Conservation (phyloP, 495 filamentous ascomycete species). For the Stereocaulon alpinum region DNA sequence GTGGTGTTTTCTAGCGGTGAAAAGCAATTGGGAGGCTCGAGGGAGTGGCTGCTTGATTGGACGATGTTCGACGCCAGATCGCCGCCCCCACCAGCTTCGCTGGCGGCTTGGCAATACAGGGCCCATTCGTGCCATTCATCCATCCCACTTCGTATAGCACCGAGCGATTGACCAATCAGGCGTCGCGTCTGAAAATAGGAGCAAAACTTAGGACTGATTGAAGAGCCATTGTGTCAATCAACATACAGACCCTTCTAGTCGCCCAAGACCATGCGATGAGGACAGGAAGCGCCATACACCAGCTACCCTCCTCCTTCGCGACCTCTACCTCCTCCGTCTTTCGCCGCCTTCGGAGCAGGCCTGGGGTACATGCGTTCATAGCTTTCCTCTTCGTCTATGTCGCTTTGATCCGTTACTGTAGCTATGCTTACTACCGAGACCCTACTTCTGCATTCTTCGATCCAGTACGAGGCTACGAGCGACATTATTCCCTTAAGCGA, state of each 20-base stretch:
- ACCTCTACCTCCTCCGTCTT: not conserved
- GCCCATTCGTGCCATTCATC: not conserved
- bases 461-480: constrained; percentile 30
- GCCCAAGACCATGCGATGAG: not conserved
- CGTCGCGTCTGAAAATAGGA: not conserved
- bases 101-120: not conserved
- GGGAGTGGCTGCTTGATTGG: not conserved
- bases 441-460: constrained; percentile 38
- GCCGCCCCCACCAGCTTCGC: constrained; percentile 2
- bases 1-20: constrained; percentile 2
- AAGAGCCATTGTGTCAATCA: not conserved
- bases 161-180: not conserved
- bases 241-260: not conserved
- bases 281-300: not conserved
- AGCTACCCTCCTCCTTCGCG: not conserved
- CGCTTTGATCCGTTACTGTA: constrained; percentile 24
- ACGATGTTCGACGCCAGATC: not conserved
- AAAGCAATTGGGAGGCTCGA: not conserved
- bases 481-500: constrained; percentile 30
- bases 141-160: not conserved
- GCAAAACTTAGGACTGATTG: not conserved
- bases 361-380: constrained; percentile 14
- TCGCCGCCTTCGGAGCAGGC: not conserved
- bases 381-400: constrained; percentile 27
- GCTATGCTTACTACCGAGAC: constrained; percentile 30